A percentile compares a stretch with the other conserved stretches of the same genome.
These are phyloP conservation scores for Aspergillus leporis DNA, from an alignment of 495 filamentous ascomycete genomes.

Conservation along the genomic window DNA sequence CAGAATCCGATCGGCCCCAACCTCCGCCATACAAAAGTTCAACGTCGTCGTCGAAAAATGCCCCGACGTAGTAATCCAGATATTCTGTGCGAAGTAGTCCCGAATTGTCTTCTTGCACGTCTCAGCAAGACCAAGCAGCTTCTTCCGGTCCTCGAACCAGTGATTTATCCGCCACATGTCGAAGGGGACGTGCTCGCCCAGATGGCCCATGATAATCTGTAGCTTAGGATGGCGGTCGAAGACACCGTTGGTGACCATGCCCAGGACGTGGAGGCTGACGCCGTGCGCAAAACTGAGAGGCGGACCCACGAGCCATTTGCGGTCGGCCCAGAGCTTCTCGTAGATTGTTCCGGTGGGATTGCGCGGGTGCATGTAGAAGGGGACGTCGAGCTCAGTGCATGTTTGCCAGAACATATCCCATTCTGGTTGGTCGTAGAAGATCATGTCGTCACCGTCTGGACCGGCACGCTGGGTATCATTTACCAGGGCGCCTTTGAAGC, in stretches of 20 bases:
- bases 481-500: constrained; percentile 59
- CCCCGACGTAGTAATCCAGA: constrained; percentile 66
- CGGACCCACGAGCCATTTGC: constrained; percentile 50
- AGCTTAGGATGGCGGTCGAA: constrained; percentile 52
- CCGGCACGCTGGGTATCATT: constrained; percentile 58
- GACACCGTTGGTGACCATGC: constrained; percentile 55
- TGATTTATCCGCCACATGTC: constrained; percentile 63
- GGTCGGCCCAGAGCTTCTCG: constrained; percentile 50
- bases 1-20: constrained; percentile 45
- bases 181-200: constrained; percentile 66
- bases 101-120: constrained; percentile 53
- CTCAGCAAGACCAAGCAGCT: constrained; percentile 41
- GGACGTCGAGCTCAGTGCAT: constrained; percentile 58
- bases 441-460: constrained; percentile 52
- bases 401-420: constrained; percentile 61
- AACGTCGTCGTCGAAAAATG: constrained; percentile 59
- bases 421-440: constrained; percentile 58
- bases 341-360: constrained; percentile 49
- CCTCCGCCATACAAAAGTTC: constrained; percentile 48
- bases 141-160: constrained; percentile 55
- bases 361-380: constrained; percentile 63
- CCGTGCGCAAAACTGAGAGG: constrained; percentile 50
- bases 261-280: constrained; percentile 50
- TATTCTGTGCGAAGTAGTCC: constrained; percentile 59
- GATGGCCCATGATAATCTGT: constrained; percentile 66